A percentile compares a stretch with the other conserved stretches of the same genome.
Evolutionary conservation across 1,284 basidiomycete genomes (phyloP).

Genomic region (Thecaphora frezii): DNA sequence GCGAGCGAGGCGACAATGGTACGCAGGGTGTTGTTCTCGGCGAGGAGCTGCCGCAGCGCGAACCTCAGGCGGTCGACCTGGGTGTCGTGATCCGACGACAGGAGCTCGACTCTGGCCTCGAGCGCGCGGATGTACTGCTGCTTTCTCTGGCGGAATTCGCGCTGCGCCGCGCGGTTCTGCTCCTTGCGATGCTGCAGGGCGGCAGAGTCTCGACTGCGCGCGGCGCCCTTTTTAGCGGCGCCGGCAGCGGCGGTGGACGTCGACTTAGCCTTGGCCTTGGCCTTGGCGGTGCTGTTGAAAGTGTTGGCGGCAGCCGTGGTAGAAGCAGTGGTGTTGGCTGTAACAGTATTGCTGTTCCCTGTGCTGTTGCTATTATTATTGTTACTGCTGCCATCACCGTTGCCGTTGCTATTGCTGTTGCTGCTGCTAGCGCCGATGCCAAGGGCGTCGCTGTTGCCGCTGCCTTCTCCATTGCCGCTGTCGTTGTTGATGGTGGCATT

Average conservation of each 20-base stretch:
- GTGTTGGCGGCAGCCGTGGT: slow-evolving; percentile 8
- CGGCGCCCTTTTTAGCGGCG: slow-evolving; percentile 9
- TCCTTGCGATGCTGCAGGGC: slow-evolving; percentile 41
- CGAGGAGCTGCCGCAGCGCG: slow-evolving; percentile 38
- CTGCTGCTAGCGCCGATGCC: too few species aligned
- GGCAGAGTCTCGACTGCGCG: slow-evolving; percentile 24
- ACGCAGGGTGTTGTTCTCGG: slow-evolving; percentile 50
- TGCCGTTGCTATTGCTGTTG: too few species aligned
- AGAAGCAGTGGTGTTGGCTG: too few species aligned
- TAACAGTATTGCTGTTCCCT: too few species aligned
- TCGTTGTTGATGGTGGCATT: background rate
- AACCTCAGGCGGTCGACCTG: slow-evolving; percentile 49
- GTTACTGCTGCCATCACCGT: too few species aligned
- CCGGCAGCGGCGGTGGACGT: slow-evolving; percentile 1
- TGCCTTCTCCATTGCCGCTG: background rate
- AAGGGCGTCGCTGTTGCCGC: too few species aligned
- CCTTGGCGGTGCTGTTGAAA: slow-evolving; percentile 8
- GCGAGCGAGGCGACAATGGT: slow-evolving; percentile 36
- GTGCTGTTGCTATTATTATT: too few species aligned
- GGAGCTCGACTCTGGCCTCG: slow-evolving; percentile 48
- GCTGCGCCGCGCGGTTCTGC: slow-evolving; percentile 51
- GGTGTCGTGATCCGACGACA: slow-evolving; percentile 49
- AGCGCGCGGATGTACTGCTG: slow-evolving; percentile 54
- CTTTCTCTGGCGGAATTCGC: slow-evolving; percentile 53
- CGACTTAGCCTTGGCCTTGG: slow-evolving; percentile 12